Base-by-base conservation (phyloP, 768 basidiomycete species). In the Omphalotus guepiniiformis region DNA sequence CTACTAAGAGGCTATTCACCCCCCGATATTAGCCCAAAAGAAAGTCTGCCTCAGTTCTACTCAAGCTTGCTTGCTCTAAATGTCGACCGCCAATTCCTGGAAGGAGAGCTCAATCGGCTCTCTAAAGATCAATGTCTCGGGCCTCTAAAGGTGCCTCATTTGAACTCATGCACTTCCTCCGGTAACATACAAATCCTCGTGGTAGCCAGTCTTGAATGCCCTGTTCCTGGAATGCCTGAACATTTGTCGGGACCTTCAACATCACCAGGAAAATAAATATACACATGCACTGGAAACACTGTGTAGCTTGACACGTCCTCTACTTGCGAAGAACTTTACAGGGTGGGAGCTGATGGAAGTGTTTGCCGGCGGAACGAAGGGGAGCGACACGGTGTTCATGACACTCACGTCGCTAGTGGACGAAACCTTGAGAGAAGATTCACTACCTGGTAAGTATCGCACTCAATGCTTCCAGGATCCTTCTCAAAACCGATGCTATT, bases 271-370 rank as follows among this genome's bases (percentile, higher is more conserved):
- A 41, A 61, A 58, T 42, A 71, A 66, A 50, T 65, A 60, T 39
- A 44, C 50, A 1, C 72, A 78, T 52, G 76, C 82, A 3, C 52
- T 84, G 13, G 71, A 78, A 53, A 80, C 78, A 1, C 60, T 84
- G 28, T 63, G 71, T 0, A 61, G 80, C 12, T 26, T 79, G 3
- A 56, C 76, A 18, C 71, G 74, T 8, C 67, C 67, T 44, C 58
- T 83, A 15, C 64, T 86, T 43, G 66, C 66, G 29, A 85, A 85
- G 63, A 75, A 76, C 45, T 59, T 79, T 1, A 72, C 78, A 3
- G 85, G 85, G 25, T 85, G 80, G 82, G 85, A 87, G 56, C 72
- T 80, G 6, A 87, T 87, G 83, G 78, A 85, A 32, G 59, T 83
- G 19, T 73, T 85, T 36, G 82, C 81, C 2, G 80, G 81, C 12